Conservation (phyloP, 768 basidiomycete genomes). For the Suillus occidentalis region DNA sequence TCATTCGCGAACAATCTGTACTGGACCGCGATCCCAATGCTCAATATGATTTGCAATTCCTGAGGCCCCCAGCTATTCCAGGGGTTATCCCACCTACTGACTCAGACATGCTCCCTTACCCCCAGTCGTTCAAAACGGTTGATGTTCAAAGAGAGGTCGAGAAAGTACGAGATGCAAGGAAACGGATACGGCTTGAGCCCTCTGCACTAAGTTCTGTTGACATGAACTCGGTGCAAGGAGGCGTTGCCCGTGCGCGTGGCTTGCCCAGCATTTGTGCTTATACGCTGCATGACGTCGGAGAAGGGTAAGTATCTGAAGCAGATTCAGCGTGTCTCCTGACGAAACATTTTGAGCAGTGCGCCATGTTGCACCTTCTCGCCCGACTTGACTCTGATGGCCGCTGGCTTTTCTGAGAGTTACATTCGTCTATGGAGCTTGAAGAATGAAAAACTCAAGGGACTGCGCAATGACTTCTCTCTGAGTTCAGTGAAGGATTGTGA, state of each 20-base stretch:
- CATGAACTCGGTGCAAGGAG: constrained; percentile 56
- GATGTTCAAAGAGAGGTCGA: constrained; percentile 93
- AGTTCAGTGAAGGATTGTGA: constrained; percentile 69
- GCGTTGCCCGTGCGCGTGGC: constrained; percentile 54
- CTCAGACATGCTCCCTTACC: constrained; percentile 76
- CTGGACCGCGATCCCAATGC: constrained; percentile 66
- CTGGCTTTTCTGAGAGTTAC: constrained; percentile 94
- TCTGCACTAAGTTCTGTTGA: constrained; percentile 59
- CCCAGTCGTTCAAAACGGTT: constrained; percentile 76
- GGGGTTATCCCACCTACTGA: constrained; percentile 66
- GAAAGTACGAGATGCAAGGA: constrained; percentile 84
- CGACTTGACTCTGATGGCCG: constrained; percentile 90
- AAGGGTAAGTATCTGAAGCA: constrained; percentile 63
- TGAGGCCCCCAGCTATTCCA: constrained; percentile 47
- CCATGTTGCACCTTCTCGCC: constrained; percentile 87
- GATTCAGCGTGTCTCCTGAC: constrained; percentile 2
- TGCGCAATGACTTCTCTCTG: constrained; percentile 72
- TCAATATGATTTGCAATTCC: constrained; percentile 62
- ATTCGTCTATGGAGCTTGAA: constrained; percentile 94
- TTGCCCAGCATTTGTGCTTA: constrained; percentile 94
- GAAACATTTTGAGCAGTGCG: constrained; percentile 47
- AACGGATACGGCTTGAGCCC: constrained; percentile 89
- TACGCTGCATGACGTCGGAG: constrained; percentile 92
- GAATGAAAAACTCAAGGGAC: constrained; percentile 80
- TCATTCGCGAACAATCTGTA: constrained; percentile 79